Evolutionary conservation across 192 early-diverging fungal species (phyloP).

Genomic region (Backusella psychrophila): DNA sequence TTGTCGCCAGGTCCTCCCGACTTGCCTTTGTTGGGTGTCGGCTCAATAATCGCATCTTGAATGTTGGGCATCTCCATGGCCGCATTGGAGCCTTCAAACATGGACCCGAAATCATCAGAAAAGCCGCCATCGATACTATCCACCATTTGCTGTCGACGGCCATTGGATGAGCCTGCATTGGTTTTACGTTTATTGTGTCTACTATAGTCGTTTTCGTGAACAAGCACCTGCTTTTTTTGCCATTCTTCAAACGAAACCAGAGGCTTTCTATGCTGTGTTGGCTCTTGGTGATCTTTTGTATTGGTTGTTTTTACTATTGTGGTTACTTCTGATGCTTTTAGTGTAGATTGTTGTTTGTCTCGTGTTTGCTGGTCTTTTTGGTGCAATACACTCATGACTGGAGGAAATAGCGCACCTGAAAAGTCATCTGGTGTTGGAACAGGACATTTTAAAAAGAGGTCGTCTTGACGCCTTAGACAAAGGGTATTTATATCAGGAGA

Average conservation of each 20-base stretch:
- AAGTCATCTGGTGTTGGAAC: not conserved
- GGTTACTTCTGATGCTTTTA: not conserved
- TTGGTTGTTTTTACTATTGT: not conserved
- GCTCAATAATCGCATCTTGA: not conserved
- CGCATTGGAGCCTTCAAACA: constrained; percentile 28
- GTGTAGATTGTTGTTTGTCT: not conserved
- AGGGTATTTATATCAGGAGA: not conserved
- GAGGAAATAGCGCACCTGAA: not conserved
- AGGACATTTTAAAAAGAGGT: constrained; percentile 1
- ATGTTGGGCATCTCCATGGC: not conserved
- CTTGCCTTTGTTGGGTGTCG: not conserved
- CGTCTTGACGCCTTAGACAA: not conserved
- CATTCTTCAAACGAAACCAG: constrained; percentile 40
- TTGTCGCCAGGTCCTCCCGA: not conserved
- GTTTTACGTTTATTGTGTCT: not conserved
- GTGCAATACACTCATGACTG: not conserved
- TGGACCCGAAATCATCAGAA: constrained; percentile 34
- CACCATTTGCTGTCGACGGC: constrained; percentile 18
- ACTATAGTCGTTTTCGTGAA: constrained; percentile 15
- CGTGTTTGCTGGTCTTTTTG: not conserved
- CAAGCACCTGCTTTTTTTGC: constrained; percentile 20
- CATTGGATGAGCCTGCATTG: not conserved
- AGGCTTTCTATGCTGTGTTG: not conserved
- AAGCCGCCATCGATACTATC: constrained; percentile 40
- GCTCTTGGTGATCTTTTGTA: not conserved